Evolutionary conservation across 176 grass and related monocot genomes (phyloP).

Genomic region (Musa schizocarpa): DNA sequence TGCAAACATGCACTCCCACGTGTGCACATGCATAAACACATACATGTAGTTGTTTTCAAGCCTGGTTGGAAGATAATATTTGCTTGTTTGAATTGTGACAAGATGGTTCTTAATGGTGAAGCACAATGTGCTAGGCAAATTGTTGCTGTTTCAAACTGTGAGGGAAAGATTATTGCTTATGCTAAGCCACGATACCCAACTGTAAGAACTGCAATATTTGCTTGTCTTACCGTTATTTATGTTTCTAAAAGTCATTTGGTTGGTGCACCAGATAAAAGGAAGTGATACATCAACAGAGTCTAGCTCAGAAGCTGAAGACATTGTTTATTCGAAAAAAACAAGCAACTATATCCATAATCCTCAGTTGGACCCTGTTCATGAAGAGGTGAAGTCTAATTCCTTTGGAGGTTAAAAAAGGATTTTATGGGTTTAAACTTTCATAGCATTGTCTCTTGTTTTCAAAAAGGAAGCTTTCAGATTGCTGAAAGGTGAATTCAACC

Average conservation of each 20-base stretch:
- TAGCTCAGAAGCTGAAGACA: constrained; percentile 68
- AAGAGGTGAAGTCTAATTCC: constrained; percentile 48
- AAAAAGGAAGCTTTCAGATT: too few species aligned
- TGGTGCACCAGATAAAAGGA: constrained; percentile 41
- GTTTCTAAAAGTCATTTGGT: background rate
- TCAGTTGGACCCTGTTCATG: constrained; percentile 39
- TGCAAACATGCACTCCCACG: background rate
- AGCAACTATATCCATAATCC: constrained; percentile 20
- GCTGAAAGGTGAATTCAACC: too few species aligned
- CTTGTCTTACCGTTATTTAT: background rate
- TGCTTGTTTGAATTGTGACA: constrained; percentile 1
- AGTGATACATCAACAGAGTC: constrained; percentile 54
- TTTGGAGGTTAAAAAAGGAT: background rate
- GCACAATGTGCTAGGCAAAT: constrained; percentile 52
- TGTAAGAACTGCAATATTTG: constrained; percentile 31
- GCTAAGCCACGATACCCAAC: constrained; percentile 24
- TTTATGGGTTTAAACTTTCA: too few species aligned
- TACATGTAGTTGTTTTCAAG: background rate
- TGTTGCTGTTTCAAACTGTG: constrained; percentile 34
- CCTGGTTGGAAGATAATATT: constrained; percentile 18
- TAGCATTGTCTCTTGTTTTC: too few species aligned
- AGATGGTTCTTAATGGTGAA: constrained; percentile 78
- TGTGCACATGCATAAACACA: background rate
- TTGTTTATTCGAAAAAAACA: constrained; percentile 28
- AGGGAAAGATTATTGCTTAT: constrained; percentile 46